These are phyloP conservation scores for Wickerhamiella azyma DNA, from an alignment of 805 yeast genomes.

Conservation along the genomic window DNA sequence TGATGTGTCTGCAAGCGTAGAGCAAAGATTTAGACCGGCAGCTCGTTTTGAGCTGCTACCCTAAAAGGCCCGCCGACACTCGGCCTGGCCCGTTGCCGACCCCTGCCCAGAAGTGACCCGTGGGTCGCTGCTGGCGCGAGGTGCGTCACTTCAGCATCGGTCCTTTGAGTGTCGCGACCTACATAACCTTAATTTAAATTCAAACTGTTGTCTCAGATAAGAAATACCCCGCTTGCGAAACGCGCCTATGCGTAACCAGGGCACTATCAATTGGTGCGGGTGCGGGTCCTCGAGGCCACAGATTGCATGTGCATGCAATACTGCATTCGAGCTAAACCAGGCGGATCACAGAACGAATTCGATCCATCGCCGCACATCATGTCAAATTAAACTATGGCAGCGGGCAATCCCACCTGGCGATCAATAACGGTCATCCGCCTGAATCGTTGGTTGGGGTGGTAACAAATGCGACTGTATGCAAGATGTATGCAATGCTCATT, in stretches of 20 bases:
- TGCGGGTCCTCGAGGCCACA: neutral
- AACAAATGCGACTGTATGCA: neutral
- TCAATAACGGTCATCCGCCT: slow-evolving; percentile 46
- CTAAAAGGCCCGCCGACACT: slow-evolving; percentile 46
- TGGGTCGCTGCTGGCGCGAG: too few relatives aligned
- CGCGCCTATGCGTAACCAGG: slow-evolving; percentile 46
- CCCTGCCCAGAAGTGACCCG: too few relatives aligned
- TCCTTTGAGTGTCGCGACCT: too few relatives aligned
- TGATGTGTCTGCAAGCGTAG: slow-evolving; percentile 22
- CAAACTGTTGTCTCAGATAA: too few relatives aligned
- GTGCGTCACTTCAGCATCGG: too few relatives aligned
- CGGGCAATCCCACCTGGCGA: too few relatives aligned
- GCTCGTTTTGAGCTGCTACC: slow-evolving; percentile 35
- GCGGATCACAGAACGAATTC: too few relatives aligned
- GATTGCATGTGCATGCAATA: slow-evolving; percentile 36
- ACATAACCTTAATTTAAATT: too few relatives aligned
- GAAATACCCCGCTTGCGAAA: slow-evolving; percentile 23
- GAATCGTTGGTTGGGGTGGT: neutral
- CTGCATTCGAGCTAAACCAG: too few relatives aligned
- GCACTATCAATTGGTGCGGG: neutral
- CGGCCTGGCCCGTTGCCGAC: neutral
- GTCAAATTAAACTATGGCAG: too few relatives aligned
- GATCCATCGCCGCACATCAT: too few relatives aligned
- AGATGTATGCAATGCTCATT: neutral
- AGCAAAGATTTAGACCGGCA: slow-evolving; percentile 3